Evolutionary conservation across 2,329 filamentous ascomycete species (phyloP).

Genomic region (Ramularia collo-cygni): DNA sequence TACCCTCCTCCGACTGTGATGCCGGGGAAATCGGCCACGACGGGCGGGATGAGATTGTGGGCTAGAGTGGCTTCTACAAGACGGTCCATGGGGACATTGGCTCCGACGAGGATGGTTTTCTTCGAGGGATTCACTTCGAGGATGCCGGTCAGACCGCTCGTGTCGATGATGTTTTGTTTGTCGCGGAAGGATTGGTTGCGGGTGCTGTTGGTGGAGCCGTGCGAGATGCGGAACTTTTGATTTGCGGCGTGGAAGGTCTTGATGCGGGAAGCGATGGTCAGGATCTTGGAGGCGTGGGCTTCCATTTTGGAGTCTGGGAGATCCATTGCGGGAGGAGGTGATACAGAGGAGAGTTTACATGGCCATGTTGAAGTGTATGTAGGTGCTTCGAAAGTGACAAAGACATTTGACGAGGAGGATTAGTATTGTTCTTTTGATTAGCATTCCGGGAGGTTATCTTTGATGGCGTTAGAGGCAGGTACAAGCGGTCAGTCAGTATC

Average conservation of each 20-base stretch:
- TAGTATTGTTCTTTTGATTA: no score
- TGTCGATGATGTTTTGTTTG: conserved; percentile 39
- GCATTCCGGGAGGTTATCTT: no score
- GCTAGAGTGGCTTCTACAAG: conserved; percentile 52
- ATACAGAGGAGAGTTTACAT: no score
- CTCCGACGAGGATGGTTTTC: conserved; percentile 51
- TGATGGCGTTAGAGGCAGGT: no score
- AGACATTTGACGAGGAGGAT: no score
- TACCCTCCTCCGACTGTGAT: conserved; percentile 64
- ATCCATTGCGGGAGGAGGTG: no score
- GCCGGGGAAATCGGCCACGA: conserved; percentile 65
- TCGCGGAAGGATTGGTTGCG: conserved; percentile 21
- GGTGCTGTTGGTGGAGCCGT: conserved; percentile 51
- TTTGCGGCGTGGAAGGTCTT: conserved; percentile 39
- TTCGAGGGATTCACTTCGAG: conserved; percentile 35
- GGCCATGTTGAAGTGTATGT: no score
- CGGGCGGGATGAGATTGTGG: conserved; percentile 51
- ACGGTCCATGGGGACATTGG: conserved; percentile 61
- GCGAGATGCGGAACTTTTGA: conserved; percentile 47
- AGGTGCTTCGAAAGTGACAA: no score
- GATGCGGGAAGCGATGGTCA: conserved; percentile 23
- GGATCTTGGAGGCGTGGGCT: conserved; percentile 1
- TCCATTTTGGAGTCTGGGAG: conserved; percentile 3
- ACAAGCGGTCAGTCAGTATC: no score
- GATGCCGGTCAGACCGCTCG: conserved; percentile 39